Base-by-base conservation (phyloP, 176 grass and related monocot genomes). In the Eragrostis nindensis region DNA sequence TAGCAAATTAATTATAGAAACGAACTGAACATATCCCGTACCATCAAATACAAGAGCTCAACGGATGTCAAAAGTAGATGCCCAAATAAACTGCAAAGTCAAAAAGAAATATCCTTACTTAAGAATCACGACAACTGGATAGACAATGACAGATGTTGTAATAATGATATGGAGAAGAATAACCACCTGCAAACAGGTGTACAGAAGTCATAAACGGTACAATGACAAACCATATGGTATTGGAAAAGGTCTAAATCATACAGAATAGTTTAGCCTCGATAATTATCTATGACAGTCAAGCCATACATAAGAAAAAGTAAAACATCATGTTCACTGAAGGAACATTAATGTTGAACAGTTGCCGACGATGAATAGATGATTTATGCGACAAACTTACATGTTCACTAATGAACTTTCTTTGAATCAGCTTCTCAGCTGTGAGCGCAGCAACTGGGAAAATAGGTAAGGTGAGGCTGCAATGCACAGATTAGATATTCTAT, bases 41-140 rank as follows among this genome's bases (percentile, higher is more conserved):
- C 55, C 75, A 83, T 48, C 54, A 83, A 76, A 83, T 66, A 87
- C 22, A 84, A 71, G 66, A 81, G 52, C 14, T 80, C 30, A 84
- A 68, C 0, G 52, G 69, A 85, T 85, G 27, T 75, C 47, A 77
- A 71, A 82, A 86, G 40, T 72, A 86, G 66, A 89, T 82, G 73
- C 30, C 57, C 72, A 87, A 75, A 91, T 41, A 77, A 84, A 85
- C 70, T 66, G 57, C 76, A 84, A 85, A 65, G 19, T 11, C 9
- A 27, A 73, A 54, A 80, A 25, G 53, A 86, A 56, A n/a, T n/a
- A n/a, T 70, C 16, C 90, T 91, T 93, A 98, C 96, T 85, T 95
- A 77, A 98, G 88, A 93, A 95, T 98, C 42, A 98, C 90, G 69
- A 87, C 87, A 84, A 82, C 84, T 71, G 96, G 96, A 95, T 91